These are phyloP conservation scores for Eucalyptus tenuipes DNA, from an alignment of 345 rosid species.

Conservation along the genomic window DNA sequence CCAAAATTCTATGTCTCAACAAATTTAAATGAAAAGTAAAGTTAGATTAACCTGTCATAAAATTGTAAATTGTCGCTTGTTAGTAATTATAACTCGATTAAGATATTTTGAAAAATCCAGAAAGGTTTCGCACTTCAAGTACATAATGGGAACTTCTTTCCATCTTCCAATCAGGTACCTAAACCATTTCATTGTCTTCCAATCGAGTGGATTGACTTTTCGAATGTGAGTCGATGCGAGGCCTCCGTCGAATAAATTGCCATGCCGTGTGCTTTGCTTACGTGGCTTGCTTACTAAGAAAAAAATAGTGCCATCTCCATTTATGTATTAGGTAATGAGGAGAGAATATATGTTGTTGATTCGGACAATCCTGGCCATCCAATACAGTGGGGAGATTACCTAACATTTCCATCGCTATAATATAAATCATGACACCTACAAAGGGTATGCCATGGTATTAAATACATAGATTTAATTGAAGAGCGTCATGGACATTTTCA, in stretches of 20 bases:
- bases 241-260: background rate
- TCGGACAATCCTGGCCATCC: background rate
- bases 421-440: background rate
- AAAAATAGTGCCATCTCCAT: background rate
- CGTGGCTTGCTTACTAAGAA: background rate
- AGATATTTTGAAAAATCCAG: background rate
- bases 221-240: background rate
- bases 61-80: background rate
- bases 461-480: background rate
- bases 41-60: background rate
- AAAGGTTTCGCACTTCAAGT: background rate
- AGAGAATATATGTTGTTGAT: background rate
- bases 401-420: background rate
- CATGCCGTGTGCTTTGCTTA: rapidly evolving
- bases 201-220: background rate
- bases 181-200: background rate
- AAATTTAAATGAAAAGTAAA: no score
- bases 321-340: rapidly evolving
- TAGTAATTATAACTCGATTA: background rate
- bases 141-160: background rate
- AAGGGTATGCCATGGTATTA: background rate
- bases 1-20: background rate
- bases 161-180: background rate
- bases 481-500: background rate
- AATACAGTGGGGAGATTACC: background rate